Percentiles rank a stretch among this genome's conserved stretches.
Conservation (phyloP, 345 rosid genomes). For the Eucalyptus pauciflora region DNA sequence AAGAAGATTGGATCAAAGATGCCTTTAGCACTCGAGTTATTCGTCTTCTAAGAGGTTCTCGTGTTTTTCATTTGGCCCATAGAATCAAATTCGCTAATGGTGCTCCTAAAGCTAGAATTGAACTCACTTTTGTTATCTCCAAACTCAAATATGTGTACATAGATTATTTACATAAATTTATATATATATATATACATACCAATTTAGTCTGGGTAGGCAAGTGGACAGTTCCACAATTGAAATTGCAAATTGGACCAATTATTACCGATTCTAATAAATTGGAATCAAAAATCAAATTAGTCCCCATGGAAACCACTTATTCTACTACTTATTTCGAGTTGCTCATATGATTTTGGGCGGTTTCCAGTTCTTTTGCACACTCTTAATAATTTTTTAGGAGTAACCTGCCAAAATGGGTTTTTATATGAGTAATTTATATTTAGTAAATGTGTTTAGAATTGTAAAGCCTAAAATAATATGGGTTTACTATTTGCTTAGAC, state of each 20-base stretch:
- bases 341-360: accelerated
- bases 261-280: accelerated
- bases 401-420: no score
- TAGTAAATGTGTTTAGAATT: accelerated
- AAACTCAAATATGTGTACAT: no score
- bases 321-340: no score
- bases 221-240: accelerated
- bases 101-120: background rate
- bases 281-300: accelerated
- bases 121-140: background rate
- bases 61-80: background rate
- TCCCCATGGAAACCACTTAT: no score
- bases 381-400: no score
- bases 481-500: background rate
- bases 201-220: accelerated
- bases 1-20: background rate
- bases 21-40: background rate
- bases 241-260: accelerated
- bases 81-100: background rate
- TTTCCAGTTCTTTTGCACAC: accelerated
- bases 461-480: background rate
- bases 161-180: no score
- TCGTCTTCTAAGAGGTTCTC: background rate
- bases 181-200: no score
- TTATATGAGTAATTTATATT: no score